Evolutionary conservation across 768 basidiomycete genomes (phyloP).

Genomic region (Kwoniella sp.): DNA sequence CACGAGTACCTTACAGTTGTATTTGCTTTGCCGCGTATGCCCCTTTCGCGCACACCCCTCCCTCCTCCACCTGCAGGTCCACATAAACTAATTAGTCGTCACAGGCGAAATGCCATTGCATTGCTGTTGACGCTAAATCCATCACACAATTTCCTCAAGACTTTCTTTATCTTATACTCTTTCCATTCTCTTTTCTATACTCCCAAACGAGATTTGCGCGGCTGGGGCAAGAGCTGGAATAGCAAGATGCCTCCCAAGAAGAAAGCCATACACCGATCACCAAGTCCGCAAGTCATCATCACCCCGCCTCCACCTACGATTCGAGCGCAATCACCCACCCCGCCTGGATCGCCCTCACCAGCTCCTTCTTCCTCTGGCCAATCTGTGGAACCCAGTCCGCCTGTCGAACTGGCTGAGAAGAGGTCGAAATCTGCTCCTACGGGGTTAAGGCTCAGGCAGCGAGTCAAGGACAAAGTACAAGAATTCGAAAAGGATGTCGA

Average conservation of each 20-base stretch:
- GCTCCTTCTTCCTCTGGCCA: background rate
- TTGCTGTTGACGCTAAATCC: too few relatives aligned
- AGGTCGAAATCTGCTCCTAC: background rate
- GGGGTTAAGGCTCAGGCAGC: conserved; percentile 18
- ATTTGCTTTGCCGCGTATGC: background rate
- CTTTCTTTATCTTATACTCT: background rate
- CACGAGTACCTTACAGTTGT: too few relatives aligned
- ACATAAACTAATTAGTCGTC: background rate
- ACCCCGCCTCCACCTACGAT: background rate
- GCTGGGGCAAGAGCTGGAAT: too few relatives aligned
- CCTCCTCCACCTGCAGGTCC: too few relatives aligned
- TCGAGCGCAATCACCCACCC: background rate
- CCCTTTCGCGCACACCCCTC: too few relatives aligned
- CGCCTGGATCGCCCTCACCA: background rate
- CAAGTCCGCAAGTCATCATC: background rate
- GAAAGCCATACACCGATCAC: background rate
- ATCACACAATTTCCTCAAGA: too few relatives aligned
- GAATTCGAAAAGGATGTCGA: conserved; percentile 28
- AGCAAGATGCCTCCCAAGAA: background rate
- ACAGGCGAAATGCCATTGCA: background rate
- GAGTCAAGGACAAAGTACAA: conserved; percentile 23
- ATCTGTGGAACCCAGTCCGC: background rate
- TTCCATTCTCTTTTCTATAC: too few relatives aligned
- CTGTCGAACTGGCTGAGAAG: background rate
- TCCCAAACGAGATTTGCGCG: too few relatives aligned